A percentile compares a stretch with the other conserved stretches of the same genome.
Conservation (phyloP, 768 basidiomycete species). For the Boletus pseudo-olivaceus region DNA sequence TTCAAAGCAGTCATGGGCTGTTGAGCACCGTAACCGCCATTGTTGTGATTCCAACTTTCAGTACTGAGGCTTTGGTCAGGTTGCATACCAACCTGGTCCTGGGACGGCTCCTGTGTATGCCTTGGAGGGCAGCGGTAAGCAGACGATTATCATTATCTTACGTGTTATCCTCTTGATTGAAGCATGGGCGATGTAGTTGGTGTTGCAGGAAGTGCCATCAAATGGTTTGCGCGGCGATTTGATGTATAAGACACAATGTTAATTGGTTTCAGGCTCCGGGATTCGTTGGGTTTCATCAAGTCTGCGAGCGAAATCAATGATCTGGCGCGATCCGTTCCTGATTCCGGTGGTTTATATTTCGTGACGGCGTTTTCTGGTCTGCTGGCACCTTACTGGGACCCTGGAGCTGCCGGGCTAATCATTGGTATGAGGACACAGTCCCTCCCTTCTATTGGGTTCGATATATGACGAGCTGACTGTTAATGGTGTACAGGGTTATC, state of each 20-base stretch:
- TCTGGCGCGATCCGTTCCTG: constrained; percentile 70
- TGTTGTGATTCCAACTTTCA: neutral
- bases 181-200: constrained; percentile 50
- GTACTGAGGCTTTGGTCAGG: constrained; percentile 37
- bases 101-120: constrained; percentile 82
- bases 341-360: constrained; percentile 91
- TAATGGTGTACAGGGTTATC: constrained; percentile 52
- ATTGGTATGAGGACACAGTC: constrained; percentile 51
- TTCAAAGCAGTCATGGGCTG: constrained; percentile 82
- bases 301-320: constrained; percentile 81
- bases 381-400: constrained; percentile 97
- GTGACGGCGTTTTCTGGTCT: constrained; percentile 96
- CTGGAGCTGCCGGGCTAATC: constrained; percentile 80
- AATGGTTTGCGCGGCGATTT: constrained; percentile 52
- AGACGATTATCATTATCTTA: neutral
- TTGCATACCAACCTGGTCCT: constrained; percentile 87
- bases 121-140: constrained; percentile 88
- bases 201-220: constrained; percentile 93
- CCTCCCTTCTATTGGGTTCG: neutral
- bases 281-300: constrained; percentile 81
- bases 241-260: neutral
- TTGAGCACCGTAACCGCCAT: constrained; percentile 68
- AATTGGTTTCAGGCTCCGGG: constrained; percentile 61
- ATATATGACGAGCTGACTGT: neutral
- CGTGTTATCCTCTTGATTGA: neutral